Evolutionary conservation across 257 asterid species (phyloP), one percentile per base, ranked within the genome.

Genomic region (Solanum commersonii): DNA sequence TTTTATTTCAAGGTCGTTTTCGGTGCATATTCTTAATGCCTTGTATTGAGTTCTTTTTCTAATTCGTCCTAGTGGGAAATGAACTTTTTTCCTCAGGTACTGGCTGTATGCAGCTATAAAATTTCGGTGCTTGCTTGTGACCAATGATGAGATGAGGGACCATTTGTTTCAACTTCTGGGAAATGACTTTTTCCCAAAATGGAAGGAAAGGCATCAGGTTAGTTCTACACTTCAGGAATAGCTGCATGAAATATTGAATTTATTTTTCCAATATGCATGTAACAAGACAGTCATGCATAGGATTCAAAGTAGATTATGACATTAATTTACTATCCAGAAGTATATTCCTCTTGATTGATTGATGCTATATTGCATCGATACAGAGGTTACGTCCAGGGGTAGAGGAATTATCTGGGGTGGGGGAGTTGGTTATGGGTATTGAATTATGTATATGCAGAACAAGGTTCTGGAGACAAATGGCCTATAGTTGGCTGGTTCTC

Each of bases 161-260:
- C 99, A 96, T 90, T 91, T 96, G 63, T 95, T 96, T 91, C 95
- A 95, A 87, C 94, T 96, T 82, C 90, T 96, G 92, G 98, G 99
- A 90, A 95, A 95, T 91, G 96, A 94, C 85, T 91, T 94, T 87
- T 96, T 96, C 87, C 98, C 98, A 20, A 94, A 90, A 89, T 96
- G 99, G 98, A 96, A 96, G 90, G 99, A 96, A 91, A 92, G 98
- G 89, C 98, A 95, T 91, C 98, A 95, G 96, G 99, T 94, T 88
- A 91, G 90, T 88, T 83, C 29, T 25, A 86, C 23, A 18, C 68
- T 46, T 56, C 27, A 23, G 15, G 56, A 77, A 49, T 59, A 16
- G 5, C 60, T 56, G 29, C 40, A 44, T 60, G 60, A 38, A 59
- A 87, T 34, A 15, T 67, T 63, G 38, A 59, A 79, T 15, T 56